These are phyloP conservation scores for Fraxinus paxiana DNA, from an alignment of 305 asterid species.

Conservation along the genomic window DNA sequence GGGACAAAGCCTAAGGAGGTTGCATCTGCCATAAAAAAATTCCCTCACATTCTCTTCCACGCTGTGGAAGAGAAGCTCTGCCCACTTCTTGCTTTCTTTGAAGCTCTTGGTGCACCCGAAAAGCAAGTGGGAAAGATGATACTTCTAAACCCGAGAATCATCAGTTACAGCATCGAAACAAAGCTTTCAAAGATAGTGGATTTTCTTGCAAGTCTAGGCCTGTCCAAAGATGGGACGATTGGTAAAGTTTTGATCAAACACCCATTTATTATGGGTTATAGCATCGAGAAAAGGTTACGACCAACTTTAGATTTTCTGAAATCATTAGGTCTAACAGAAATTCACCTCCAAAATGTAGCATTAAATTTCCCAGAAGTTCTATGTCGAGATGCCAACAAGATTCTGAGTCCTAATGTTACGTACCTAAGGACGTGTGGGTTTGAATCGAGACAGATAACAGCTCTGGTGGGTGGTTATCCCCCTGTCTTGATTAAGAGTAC, in stretches of 20 bases:
- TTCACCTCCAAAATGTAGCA: constrained; percentile 62
- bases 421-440: constrained; percentile 70
- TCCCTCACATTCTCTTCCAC: constrained; percentile 77
- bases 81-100: constrained; percentile 89
- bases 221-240: constrained; percentile 62
- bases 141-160: constrained; percentile 71
- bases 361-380: constrained; percentile 70
- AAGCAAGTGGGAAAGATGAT: constrained; percentile 83
- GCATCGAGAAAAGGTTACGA: constrained; percentile 62
- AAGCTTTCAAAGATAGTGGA: constrained; percentile 74
- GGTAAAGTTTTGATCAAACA: constrained; percentile 74
- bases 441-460: constrained; percentile 49
- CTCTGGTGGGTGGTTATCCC: constrained; percentile 80
- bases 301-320: constrained; percentile 75
- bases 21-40: constrained; percentile 75
- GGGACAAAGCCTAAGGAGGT: constrained; percentile 74
- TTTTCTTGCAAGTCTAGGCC: constrained; percentile 65
- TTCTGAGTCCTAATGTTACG: constrained; percentile 58
- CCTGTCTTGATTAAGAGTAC: constrained; percentile 82
- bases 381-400: constrained; percentile 74
- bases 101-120: constrained; percentile 77
- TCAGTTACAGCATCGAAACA: constrained; percentile 89
- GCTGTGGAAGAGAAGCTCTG: constrained; percentile 89
- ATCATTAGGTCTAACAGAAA: constrained; percentile 61
- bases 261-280: constrained; percentile 81